These are phyloP conservation scores for Schizosaccharomyces japonicus DNA, from an alignment of 805 yeast genomes.

Conservation along the genomic window DNA sequence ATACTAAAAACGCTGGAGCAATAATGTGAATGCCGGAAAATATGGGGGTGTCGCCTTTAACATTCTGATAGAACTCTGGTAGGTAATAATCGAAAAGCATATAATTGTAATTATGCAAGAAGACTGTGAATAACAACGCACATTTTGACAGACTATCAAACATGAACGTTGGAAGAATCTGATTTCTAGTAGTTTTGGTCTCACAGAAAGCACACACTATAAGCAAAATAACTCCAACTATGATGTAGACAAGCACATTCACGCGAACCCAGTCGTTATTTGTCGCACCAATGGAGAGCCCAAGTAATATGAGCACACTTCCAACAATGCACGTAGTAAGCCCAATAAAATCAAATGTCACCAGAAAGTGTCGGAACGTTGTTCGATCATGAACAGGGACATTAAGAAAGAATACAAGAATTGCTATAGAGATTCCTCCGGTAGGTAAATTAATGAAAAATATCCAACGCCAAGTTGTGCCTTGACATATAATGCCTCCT, in stretches of 20 bases:
- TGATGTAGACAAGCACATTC: conserved; percentile 26
- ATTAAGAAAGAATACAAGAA: conserved; percentile 21
- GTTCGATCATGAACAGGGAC: conserved; percentile 26
- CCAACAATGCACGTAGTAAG: conserved; percentile 22
- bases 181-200: conserved; percentile 19
- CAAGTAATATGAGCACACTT: conserved; percentile 24
- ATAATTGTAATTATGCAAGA: conserved; percentile 21
- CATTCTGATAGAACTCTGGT: conserved; percentile 28
- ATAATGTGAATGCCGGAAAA: conserved; percentile 24
- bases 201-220: conserved; percentile 12
- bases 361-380: conserved; percentile 18
- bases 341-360: conserved; percentile 27
- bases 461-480: conserved; percentile 54
- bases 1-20: conserved; percentile 22
- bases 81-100: conserved; percentile 16
- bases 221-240: conserved; percentile 23
- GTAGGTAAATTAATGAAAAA: conserved; percentile 47
- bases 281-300: conserved; percentile 31
- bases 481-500: conserved; percentile 40
- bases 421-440: conserved; percentile 27
- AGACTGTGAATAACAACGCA: conserved; percentile 19
- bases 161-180: conserved; percentile 24
- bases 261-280: conserved; percentile 31
- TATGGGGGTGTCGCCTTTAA: conserved; percentile 21
- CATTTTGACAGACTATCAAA: conserved; percentile 19